Conservation (phyloP, 176 grass and related monocot species). For the Carex myosuroides region DNA sequence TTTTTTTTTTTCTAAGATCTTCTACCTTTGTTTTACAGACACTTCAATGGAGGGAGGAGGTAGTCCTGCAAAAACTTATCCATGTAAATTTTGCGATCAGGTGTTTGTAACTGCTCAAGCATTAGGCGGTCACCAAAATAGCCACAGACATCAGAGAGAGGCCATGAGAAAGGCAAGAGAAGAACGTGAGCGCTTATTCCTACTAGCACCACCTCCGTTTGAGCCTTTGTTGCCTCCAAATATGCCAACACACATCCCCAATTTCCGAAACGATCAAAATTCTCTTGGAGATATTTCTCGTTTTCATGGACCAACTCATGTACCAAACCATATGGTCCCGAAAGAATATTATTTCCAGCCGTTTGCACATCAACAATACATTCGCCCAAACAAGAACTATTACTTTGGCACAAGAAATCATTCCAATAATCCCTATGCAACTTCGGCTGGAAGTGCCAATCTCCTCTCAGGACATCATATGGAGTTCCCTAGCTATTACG, state of each 20-base stretch:
- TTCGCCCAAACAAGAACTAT: neutral
- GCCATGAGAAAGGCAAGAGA: constrained; percentile 8
- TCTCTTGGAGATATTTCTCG: neutral
- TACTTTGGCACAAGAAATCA: neutral
- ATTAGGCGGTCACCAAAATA: constrained; percentile 15
- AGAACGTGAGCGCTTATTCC: neutral
- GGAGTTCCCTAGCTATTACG: neutral
- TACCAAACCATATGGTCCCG: neutral
- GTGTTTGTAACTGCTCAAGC: constrained; percentile 22
- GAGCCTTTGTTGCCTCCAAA: neutral
- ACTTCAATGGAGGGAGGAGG: constrained; percentile 12
- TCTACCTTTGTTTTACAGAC: neutral
- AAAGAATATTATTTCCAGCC: constrained; percentile 14
- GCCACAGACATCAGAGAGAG: neutral
- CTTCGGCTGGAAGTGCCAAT: neutral
- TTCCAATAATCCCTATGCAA: neutral
- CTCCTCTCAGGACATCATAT: neutral
- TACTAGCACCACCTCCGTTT: neutral
- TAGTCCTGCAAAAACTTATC: neutral
- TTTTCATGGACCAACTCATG: neutral
- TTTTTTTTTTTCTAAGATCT: neutral
- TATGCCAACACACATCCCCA: neutral
- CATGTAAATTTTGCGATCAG: constrained; percentile 9
- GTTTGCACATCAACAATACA: neutral
- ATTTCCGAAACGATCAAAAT: neutral